phyloP scores from a whole-genome alignment of 139 green algal genomes.

The Haematococcus lacustris region DNA sequence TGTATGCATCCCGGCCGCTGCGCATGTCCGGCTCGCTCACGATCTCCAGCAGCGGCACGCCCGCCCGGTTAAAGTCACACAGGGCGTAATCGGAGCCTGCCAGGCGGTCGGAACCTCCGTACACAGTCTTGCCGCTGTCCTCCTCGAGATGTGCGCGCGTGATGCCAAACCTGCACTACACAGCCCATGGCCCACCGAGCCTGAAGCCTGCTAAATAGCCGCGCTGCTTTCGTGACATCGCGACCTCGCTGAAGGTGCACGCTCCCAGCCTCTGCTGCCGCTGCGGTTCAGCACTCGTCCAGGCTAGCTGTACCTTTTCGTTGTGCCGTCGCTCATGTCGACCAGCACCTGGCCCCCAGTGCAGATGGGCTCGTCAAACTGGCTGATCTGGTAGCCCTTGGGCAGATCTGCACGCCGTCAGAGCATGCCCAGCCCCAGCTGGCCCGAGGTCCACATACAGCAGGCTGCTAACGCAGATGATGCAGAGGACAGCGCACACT shows the following conservation, averaged over 20 bases:
- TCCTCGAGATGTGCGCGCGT: constrained; percentile 91
- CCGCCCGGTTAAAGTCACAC: constrained; percentile 89
- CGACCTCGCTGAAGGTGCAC: too few species aligned
- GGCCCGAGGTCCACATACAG: too few species aligned
- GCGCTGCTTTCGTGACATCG: too few species aligned
- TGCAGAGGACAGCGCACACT: too few species aligned
- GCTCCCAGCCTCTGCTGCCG: too few species aligned
- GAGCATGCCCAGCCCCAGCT: too few species aligned
- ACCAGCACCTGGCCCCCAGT: constrained; percentile 50
- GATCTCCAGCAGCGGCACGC: constrained; percentile 82
- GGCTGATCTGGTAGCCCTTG: constrained; percentile 95
- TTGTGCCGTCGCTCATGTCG: constrained; percentile 31
- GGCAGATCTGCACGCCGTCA: constrained; percentile 90
- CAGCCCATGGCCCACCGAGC: too few species aligned
- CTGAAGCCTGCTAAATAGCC: too few species aligned
- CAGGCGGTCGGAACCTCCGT: constrained; percentile 62
- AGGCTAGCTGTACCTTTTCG: too few species aligned
- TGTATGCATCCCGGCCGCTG: constrained; percentile 75
- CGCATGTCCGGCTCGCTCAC: constrained; percentile 93
- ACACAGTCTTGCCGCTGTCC: constrained; percentile 91
- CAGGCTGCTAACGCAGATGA: too few species aligned
- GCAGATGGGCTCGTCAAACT: constrained; percentile 88
- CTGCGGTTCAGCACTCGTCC: too few species aligned
- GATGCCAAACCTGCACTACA: constrained; percentile 43
- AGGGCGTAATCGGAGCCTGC: constrained; percentile 57